Base-by-base conservation (phyloP, 2,329 filamentous ascomycete genomes). In the Xylariales sp. region DNA sequence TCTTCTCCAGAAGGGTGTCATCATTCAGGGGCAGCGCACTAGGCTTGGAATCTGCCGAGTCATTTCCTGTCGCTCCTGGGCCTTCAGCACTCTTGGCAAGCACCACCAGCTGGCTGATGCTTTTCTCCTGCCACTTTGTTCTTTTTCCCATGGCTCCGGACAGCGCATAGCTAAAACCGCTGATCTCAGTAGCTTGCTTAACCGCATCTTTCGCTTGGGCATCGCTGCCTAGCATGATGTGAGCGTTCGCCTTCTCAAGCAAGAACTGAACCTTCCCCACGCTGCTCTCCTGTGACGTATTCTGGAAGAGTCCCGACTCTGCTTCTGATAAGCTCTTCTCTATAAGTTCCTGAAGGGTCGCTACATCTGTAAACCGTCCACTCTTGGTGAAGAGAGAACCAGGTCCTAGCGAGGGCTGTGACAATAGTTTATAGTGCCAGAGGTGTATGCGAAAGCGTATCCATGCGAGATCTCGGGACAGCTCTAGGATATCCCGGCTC, bases 1-100 rank as follows among this genome's bases (percentile, higher is more conserved):
- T 91, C 4, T 81, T 78, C 57, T 98, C 93, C 2, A 97, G 71
- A 0, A 98, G 72, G 0, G 93, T 97, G 56, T 98, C 93, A 51
- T 98, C 87, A 54, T 97, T 94, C 4, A 97, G 67, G 24, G 85
- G 76, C 12, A 97, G 60, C 3, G 83, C 82, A 49, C 83, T 76
- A 0, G 89, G 88, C 17, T 63, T 66, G 1, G 53, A 50, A 18
- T 46, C 34, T 13, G 41, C 35, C 8, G 33, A 20, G 28, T 39
- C 12, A 4, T 40, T 13, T 21, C 38, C 27, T 18, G n/a, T 16
- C 5, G 29, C 7, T 3, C 47, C 50, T 18, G 51, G 48, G 1
- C 63, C 55, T 17, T 66, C 63, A 6, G 69, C 69, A 56, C 90
- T 96, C 58, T 80, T 88, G 1, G 93, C 93, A 20, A 97, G 67